Evolutionary conservation across 2,329 filamentous ascomycete genomes (phyloP).

Genomic region (Colletotrichum godetiae): DNA sequence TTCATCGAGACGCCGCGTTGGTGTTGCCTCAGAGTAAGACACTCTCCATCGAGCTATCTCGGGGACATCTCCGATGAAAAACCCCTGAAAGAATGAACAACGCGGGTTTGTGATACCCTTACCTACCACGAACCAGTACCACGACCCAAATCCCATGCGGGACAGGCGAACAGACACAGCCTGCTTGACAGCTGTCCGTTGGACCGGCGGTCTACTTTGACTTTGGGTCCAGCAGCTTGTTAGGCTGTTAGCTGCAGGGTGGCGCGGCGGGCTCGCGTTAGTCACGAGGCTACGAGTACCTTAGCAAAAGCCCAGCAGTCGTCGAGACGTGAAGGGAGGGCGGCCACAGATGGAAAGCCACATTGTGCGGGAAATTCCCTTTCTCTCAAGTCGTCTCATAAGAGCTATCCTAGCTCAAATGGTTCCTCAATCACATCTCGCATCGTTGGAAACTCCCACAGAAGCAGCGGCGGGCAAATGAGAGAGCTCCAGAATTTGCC

Average conservation of each 20-base stretch:
- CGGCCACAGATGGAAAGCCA: background rate
- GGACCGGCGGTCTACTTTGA: background rate
- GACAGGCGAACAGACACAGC: background rate
- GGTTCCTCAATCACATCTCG: background rate
- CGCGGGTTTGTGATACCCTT: background rate
- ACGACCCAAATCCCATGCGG: background rate
- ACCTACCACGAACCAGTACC: background rate
- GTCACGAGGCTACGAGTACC: background rate
- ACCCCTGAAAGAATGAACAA: background rate
- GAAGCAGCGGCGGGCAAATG: background rate
- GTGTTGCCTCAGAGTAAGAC: too few species aligned
- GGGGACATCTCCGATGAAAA: background rate
- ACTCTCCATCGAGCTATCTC: too few species aligned
- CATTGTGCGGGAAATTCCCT: background rate
- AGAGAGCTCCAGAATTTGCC: background rate
- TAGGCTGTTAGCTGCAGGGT: background rate
- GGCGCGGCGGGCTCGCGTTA: background rate
- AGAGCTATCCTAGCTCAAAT: background rate
- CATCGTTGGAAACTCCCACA: background rate
- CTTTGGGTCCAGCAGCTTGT: slow-evolving; percentile 2
- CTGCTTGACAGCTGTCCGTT: background rate
- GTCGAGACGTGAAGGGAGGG: background rate
- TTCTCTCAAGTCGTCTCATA: background rate
- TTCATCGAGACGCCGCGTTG: too few species aligned
- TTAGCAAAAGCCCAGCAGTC: background rate